A percentile compares a stretch with the other conserved stretches of the same genome.
Conservation (phyloP, 768 basidiomycete genomes). For the Naganishia kalamii region DNA sequence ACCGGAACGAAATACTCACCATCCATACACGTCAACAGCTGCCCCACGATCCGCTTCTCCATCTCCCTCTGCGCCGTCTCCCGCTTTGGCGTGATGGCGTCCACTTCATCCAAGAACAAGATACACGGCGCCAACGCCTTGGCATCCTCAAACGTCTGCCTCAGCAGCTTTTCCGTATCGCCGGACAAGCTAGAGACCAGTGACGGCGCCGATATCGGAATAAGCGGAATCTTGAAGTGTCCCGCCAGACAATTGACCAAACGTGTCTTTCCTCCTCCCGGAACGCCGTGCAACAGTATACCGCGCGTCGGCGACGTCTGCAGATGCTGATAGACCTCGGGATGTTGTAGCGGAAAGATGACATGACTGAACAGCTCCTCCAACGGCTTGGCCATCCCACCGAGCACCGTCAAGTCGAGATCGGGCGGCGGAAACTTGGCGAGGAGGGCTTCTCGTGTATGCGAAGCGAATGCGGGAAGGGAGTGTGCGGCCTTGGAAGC, state of each 20-base stretch:
- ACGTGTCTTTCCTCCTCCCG: slow-evolving; percentile 93
- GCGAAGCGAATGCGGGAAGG: slow-evolving; percentile 20
- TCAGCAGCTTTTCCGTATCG: slow-evolving; percentile 90
- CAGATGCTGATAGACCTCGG: slow-evolving; percentile 88
- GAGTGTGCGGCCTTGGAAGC: slow-evolving; percentile 3
- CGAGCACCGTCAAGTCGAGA: slow-evolving; percentile 73
- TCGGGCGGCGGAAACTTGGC: slow-evolving; percentile 62
- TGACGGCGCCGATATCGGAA: slow-evolving; percentile 87
- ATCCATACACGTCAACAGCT: slow-evolving; percentile 97
- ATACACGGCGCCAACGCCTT: slow-evolving; percentile 88
- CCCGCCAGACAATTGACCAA: slow-evolving; percentile 93
- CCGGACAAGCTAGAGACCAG: slow-evolving; percentile 98
- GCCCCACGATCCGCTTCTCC: slow-evolving; percentile 95
- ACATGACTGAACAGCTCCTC: slow-evolving; percentile 96
- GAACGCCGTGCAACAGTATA: slow-evolving; percentile 87
- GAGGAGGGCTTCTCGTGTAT: slow-evolving; percentile 35
- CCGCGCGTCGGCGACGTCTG: slow-evolving; percentile 89
- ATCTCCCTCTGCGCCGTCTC: slow-evolving; percentile 98
- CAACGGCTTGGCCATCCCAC: slow-evolving; percentile 75
- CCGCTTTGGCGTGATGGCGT: slow-evolving; percentile 93
- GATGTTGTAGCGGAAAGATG: slow-evolving; percentile 87
- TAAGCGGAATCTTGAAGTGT: slow-evolving; percentile 86
- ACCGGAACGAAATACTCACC: slow-evolving; percentile 53
- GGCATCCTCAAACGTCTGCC: slow-evolving; percentile 96
- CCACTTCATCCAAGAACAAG: slow-evolving; percentile 95